Conservation (phyloP, 768 basidiomycete genomes). For the Lactarius tabidus region DNA sequence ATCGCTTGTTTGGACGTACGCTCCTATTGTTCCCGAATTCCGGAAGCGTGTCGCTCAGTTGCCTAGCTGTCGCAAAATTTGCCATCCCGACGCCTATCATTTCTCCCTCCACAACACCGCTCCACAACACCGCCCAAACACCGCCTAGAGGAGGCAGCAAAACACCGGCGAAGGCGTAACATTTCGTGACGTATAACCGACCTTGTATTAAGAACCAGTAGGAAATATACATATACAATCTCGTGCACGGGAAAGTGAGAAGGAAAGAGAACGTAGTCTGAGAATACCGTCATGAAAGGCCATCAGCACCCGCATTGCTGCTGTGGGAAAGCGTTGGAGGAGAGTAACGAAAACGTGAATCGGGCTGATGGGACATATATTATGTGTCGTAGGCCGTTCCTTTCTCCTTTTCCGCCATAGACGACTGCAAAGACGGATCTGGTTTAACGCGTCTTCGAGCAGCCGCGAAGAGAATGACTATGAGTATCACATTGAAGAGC, state of each 20-base stretch:
- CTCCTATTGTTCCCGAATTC: background rate
- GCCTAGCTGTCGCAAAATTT: background rate
- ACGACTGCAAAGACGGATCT: background rate
- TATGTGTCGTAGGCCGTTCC: background rate
- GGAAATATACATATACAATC: background rate
- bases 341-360: background rate
- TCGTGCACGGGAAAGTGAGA: background rate
- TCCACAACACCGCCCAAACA: background rate
- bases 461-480: conserved; percentile 14
- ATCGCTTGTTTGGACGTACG: no score
- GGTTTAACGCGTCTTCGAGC: background rate
- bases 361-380: background rate
- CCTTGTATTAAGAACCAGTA: conserved; percentile 5
- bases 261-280: background rate
- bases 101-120: background rate
- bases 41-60: background rate
- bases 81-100: background rate
- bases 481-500: background rate
- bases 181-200: background rate
- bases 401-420: conserved; percentile 3
- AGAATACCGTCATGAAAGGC: background rate
- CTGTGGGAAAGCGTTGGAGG: background rate
- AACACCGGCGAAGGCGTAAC: background rate
- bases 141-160: no score
- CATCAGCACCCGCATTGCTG: background rate